Evolutionary conservation across 2,329 filamentous ascomycete genomes (phyloP), one percentile per base, ranked within the genome.

Genomic region (Pseudocercospora crystallina): DNA sequence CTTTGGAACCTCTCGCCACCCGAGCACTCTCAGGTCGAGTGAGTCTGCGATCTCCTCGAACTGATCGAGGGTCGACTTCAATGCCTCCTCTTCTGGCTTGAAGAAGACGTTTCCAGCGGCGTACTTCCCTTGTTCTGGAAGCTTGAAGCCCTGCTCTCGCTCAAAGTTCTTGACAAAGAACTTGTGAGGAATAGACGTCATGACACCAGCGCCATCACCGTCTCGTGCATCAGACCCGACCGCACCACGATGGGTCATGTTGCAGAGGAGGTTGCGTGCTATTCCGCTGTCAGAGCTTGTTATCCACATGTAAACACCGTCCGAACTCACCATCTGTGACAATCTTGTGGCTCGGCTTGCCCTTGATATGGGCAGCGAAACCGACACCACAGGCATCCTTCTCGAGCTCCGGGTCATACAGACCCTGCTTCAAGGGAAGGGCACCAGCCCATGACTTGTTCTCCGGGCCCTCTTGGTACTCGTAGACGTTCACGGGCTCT

Each of bases 351-450:
- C 91, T 97, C 58, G 91, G 74, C 73, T 89, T 87, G 78, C 94
- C 94, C 80, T 97, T 97, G 75, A 97, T 97, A 73, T 97, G 89
- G 78, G 92, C 95, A 74, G 92, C 90, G 75, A 99, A 99, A 72
- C 94, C 94, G 68, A 99, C 94, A 88, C 94, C 94, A 70, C 94
- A 99, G 63, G 94, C 91, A 91, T 99, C 94, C 75, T 97, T 97
- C 77, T 97, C 94, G 60, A 95, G 84, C 71, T 86, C 84, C 58
- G 94, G 94, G 76, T 97, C 91, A 71, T 99, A 99, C 44, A 99
- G 84, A 80, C 92, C 94, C 85, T 97, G 92, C 84, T 95, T 95
- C 82, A 95, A 84, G 68, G 94, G 94, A 65, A 99, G 83, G 69
- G 92, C 88, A 69, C 91, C 89, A 65, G 92, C 94, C 94, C 94